Base-by-base conservation (phyloP, 495 filamentous ascomycete species). In the Penicillium herquei region DNA sequence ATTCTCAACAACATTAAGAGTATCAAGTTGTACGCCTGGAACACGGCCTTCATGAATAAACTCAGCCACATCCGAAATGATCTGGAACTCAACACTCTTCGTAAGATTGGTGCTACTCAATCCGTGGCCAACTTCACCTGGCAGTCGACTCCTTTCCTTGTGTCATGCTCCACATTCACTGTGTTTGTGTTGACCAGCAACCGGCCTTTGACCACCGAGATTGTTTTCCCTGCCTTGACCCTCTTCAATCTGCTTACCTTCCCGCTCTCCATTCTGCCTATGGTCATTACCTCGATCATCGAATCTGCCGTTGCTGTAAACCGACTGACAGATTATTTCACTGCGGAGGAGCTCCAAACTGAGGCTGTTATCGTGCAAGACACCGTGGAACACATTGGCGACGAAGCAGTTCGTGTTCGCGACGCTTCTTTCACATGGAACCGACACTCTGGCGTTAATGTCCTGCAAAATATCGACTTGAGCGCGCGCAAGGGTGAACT, bases 1-100 rank as follows among this genome's bases (percentile, higher is more conserved):
- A 98, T 99, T 56, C 75, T 98, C 64, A 98, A 98, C 80, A 97
- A 97, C 70, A 97, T 98, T 85, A 98, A 98, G 77, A 93, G 89
- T 68, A 98, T 98, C 76, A 98, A 99, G 73, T 83, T 99, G 21
- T 99, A 97, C 74, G 95, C 92, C 41, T 99, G 95, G 95, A 90
- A 92, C 39, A 86, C 84, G 21, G 91, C 95, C 18, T 99, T 98
- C 72, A 96, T 96, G 86, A 92, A 90, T 68, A 97, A 96, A 71
- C 83, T 99, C 39, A 96, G 89, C 70, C 87, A 88, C 71, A 90
- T 99, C 56, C 82, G 95, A 68, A 98, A 98, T 73, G 93, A 98
- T 58, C 82, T 89, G 64, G 95, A 99, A 73, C 76, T 99, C 42
- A 90, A 93, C 70, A 98, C 95, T 12, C 87, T 98, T 39, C 89